These are phyloP conservation scores for Penicillium cosmopolitanum DNA, from an alignment of 495 filamentous ascomycete species.

Conservation along the genomic window DNA sequence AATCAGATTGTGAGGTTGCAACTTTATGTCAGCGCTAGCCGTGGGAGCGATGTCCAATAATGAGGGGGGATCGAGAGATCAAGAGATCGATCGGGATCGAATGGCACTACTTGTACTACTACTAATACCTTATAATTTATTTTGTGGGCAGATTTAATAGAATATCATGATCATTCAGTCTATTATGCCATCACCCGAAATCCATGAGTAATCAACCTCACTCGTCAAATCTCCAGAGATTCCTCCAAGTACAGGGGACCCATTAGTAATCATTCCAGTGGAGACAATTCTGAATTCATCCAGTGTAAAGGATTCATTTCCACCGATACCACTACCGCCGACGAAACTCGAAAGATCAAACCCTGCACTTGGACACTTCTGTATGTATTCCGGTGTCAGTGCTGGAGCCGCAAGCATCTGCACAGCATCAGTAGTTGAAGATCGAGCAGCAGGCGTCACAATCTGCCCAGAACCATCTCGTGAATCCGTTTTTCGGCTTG, in stretches of 20 bases:
- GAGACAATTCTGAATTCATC: not conserved
- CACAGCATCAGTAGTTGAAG: constrained; percentile 7
- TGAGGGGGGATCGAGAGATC: not conserved
- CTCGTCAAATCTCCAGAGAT: not conserved
- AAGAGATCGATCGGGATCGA: not conserved
- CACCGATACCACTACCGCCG: not conserved
- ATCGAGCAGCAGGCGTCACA: not conserved
- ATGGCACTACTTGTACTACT: not conserved
- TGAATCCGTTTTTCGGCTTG: not conserved
- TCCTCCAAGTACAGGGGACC: not conserved
- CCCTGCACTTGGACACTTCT: not conserved
- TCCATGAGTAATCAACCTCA: not conserved
- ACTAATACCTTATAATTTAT: not conserved
- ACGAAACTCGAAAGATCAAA: not conserved
- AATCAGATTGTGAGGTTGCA: not conserved
- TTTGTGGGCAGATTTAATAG: too few relatives aligned
- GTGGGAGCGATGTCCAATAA: not conserved
- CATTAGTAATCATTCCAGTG: not conserved
- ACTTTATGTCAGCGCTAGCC: not conserved
- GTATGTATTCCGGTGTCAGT: constrained; percentile 17
- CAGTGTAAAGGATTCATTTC: not conserved
- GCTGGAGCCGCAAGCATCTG: constrained; percentile 8
- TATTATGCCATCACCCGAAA: not conserved
- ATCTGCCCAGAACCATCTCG: not conserved
- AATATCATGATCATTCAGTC: not conserved